Evolutionary conservation across 306 rosid species (phyloP), one percentile per base, ranked within the genome.

Genomic region (Elaeagnus macrophylla): DNA sequence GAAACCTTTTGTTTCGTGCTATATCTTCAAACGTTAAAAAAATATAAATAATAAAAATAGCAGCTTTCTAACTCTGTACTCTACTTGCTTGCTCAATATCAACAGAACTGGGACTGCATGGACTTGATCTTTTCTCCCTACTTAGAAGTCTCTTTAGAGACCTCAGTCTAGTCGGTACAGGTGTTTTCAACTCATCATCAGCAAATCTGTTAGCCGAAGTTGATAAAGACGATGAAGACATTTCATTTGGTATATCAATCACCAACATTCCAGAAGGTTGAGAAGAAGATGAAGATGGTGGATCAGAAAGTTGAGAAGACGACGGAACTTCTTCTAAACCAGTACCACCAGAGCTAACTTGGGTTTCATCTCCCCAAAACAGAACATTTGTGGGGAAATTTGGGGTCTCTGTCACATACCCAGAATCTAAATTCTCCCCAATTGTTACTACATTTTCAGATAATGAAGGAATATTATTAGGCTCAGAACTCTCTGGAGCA

Each of bases 71-170:
- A 54, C 78, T 54, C 45, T 75, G 81, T 48, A 39, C 78, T 62
- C 67, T 71, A 71, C 72, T 67, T 43, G 65, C 75, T 68, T 51
- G 66, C 39, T 84, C 99, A 59, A 71, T 79, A 69, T 86, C 87
- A 12, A 64, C 54, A 68, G 89, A 82, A 75, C 68, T 56, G 5
- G 87, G 81, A 77, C 75, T 80, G 14, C 79, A 69, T 65, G 83
- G 72, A 78, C 57, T 79, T 51, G 58, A 64, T 76, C 77, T 87
- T 62, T 77, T 84, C 35, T 84, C 96, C 45, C 99, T 79, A 62
- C 88, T 93, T 70, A 93, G 60, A 59, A 93, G 83, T 82, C 88
- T 82, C 81, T 82, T 87, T 54, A 93, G 64, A 51, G 96, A 82
- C 58, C 89, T 75, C 74, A 93, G 51, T 59, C 85, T 79, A 0